A percentile compares a stretch with the other conserved stretches of the same genome.
These are phyloP conservation scores for Lepidium didymum DNA, from an alignment of 345 rosid species.

Conservation along the genomic window DNA sequence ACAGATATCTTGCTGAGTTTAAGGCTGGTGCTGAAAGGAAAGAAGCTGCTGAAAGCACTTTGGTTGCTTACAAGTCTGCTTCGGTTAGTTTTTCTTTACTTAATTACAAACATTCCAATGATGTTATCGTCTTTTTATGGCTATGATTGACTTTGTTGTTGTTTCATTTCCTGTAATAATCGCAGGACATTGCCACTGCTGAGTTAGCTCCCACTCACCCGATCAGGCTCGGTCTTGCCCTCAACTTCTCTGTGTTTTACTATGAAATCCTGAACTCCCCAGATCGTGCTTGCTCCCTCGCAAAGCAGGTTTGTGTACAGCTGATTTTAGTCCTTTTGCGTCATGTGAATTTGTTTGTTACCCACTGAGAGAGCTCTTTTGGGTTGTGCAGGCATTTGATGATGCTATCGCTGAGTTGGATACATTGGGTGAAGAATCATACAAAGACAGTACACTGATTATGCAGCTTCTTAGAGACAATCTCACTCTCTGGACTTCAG, in stretches of 20 bases:
- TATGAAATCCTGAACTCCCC: slow-evolving; percentile 98
- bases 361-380: not conserved
- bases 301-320: slow-evolving; percentile 60
- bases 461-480: slow-evolving; percentile 79
- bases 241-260: slow-evolving; percentile 97
- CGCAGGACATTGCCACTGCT: slow-evolving; percentile 82
- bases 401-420: slow-evolving; percentile 73
- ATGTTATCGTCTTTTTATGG: not conserved
- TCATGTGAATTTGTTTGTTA: not conserved
- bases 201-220: slow-evolving; percentile 97
- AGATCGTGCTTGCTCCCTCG: slow-evolving; percentile 94
- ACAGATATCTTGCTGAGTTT: slow-evolving; percentile 96
- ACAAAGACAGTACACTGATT: slow-evolving; percentile 74
- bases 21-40: slow-evolving; percentile 92
- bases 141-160: not conserved
- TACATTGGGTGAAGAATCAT: slow-evolving; percentile 65
- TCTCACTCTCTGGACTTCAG: slow-evolving; percentile 75
- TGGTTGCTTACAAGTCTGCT: slow-evolving; percentile 96
- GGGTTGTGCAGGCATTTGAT: slow-evolving; percentile 42
- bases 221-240: slow-evolving; percentile 94
- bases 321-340: not conserved
- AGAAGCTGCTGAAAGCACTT: slow-evolving; percentile 96
- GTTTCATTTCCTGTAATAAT: not conserved
- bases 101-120: not conserved
- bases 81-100: slow-evolving; percentile 39